Percentiles rank a stretch among this genome's conserved stretches.
phyloP scores from a whole-genome alignment of 73 alveolate species.

The Paramecium primaurelia region DNA sequence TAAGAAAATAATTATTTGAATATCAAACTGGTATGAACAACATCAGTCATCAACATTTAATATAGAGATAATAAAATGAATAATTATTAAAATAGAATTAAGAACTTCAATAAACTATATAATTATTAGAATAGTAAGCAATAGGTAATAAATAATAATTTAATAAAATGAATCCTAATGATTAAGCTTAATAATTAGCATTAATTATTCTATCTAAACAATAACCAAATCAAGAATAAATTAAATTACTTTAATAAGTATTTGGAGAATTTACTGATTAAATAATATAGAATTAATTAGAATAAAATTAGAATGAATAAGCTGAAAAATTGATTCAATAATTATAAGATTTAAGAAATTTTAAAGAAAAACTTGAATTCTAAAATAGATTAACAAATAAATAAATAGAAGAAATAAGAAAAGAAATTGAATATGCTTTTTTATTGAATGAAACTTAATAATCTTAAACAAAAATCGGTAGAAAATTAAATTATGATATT shows the following conservation, averaged over 20 bases:
- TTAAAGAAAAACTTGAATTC: background rate
- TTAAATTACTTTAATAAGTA: background rate
- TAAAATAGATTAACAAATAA: background rate
- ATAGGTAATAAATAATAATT: background rate
- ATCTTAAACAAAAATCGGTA: background rate
- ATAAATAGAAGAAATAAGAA: background rate
- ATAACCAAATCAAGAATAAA: background rate
- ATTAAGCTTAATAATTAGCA: background rate
- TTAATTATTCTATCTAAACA: background rate
- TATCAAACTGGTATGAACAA: background rate
- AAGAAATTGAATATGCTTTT: background rate
- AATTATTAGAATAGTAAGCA: background rate
- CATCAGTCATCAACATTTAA: background rate
- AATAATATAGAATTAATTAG: background rate
- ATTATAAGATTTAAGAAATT: background rate
- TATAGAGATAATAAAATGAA: background rate
- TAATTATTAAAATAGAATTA: background rate
- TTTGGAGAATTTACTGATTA: background rate
- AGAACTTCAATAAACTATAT: background rate
- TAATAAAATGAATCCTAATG: background rate
- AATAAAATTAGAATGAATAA: background rate
- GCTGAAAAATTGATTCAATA: background rate
- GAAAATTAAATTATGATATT: background rate
- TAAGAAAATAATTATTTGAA: background rate
- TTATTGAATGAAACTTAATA: background rate